phyloP scores from a whole-genome alignment of 1,284 basidiomycete genomes.

The Coniophora puteana region DNA sequence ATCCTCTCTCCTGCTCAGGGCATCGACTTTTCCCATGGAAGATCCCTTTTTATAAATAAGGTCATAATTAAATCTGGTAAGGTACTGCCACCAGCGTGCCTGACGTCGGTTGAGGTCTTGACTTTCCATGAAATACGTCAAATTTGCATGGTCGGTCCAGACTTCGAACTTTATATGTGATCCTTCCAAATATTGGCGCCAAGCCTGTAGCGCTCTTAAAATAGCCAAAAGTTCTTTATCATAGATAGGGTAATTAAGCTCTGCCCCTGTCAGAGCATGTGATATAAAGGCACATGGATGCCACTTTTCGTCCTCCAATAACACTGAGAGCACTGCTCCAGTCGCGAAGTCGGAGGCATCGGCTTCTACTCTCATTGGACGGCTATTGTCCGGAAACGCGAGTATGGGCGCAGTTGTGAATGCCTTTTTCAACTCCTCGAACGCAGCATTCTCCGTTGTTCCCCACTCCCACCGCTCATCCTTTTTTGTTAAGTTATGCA shows the following conservation, averaged over 20 bases:
- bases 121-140: conserved; percentile 21
- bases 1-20: too few species aligned
- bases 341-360: conserved; percentile 27
- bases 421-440: conserved; percentile 23
- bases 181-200: conserved; percentile 25
- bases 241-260: conserved; percentile 17
- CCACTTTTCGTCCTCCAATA: conserved; percentile 14
- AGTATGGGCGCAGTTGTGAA: conserved; percentile 20
- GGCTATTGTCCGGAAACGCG: conserved; percentile 12
- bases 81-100: conserved; percentile 29
- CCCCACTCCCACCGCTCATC: conserved; percentile 13
- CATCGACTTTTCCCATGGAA: too few species aligned
- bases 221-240: conserved; percentile 24
- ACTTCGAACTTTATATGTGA: conserved; percentile 16
- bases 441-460: conserved; percentile 15
- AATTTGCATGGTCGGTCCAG: conserved; percentile 29
- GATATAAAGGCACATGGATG: conserved; percentile 11
- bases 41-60: conserved; percentile 34
- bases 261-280: conserved; percentile 5
- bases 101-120: conserved; percentile 30
- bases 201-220: conserved; percentile 15
- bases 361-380: conserved; percentile 23
- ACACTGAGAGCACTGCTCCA: conserved; percentile 13
- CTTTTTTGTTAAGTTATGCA: conserved; percentile 26
- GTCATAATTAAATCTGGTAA: conserved; percentile 27